Base-by-base conservation (phyloP, 1,139 yeast genomes). In the Blastobotrys ciferrii region DNA sequence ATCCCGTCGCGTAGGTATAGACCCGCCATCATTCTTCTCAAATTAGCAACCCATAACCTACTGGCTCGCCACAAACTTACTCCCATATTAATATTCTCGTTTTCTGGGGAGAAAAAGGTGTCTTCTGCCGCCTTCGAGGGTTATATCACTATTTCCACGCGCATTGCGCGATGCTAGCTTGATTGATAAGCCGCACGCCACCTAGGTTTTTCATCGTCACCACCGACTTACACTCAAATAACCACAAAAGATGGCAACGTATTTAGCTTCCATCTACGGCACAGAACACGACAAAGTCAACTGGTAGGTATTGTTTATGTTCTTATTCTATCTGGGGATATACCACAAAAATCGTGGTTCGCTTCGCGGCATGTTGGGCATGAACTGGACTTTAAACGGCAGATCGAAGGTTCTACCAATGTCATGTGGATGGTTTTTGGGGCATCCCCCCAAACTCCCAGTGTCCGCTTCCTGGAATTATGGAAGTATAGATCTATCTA, bases 21-120 rank as follows among this genome's bases (percentile, higher is more conserved):
- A 65, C 3, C 82, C 81, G 6, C 82, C 82, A 59, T 77, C 82
- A 56, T 74, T 75, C 73, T 71, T 44, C 4, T 39, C 17, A 33
- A n/a, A 40, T 20, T 32, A 41, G 36, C 32, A 15, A 4, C 14
- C n/a, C 11, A 23, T 33, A n/a, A n/a, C n/a, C n/a, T n/a, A n/a
- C n/a, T n/a, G n/a, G n/a, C n/a, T n/a, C n/a, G n/a, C n/a, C n/a
- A n/a, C n/a, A n/a, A n/a, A 23, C 28, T 23, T 23, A 23, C 28
- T 23, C 28, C 28, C 28, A 23, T 23, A 9, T n/a, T n/a, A n/a
- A n/a, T n/a, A n/a, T n/a, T n/a, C n/a, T n/a, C n/a, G n/a, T n/a
- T n/a, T n/a, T n/a, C n/a, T n/a, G n/a, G n/a, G n/a, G n/a, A n/a
- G n/a, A n/a, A n/a, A n/a, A n/a, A n/a, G n/a, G n/a, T n/a, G n/a